Base-by-base conservation (phyloP, 768 basidiomycete species). In the Leccinum fibrillosum region DNA sequence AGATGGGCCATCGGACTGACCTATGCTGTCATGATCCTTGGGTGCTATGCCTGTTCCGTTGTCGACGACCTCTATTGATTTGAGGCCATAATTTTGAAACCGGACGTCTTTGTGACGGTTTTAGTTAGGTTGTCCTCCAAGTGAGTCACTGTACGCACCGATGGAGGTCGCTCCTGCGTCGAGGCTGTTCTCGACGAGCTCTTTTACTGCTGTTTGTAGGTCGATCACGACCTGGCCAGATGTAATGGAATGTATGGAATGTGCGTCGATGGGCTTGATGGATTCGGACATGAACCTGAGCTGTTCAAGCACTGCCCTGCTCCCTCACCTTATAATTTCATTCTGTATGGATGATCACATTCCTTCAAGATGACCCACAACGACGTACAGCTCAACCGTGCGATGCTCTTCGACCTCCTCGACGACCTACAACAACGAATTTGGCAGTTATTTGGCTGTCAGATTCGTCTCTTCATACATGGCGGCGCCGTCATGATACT, bases 181-280 rank as follows among this genome's bases (percentile, higher is more conserved):
- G 28, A 98, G 76, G 57, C 92, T 91, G 70, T 99, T 99, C 74
- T 99, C 97, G 2, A 99, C 83, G 9, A 98, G 84, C 72, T 99
- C 97, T 70, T 98, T 99, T 58, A 98, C 87, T 2, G 94, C 93
- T 0, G 90, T 91, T 69, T 94, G 93, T 1, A 98, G 82, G 69
- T 97, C 94, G 26, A 95, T 80, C 1, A 98, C 90, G 49, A 98
- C 96, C 71, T 98, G 97, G 2, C 96, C 96, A 2, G 93, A 93
- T 0, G 94, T 91, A 54, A 99, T 91, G 54, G 84, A 80, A 71
- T 98, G 97, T 10, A 95, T 79, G 3, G 94, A 91, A 5, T 80
- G 73, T 3, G 76, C 74, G 66, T 95, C 92, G 62, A 98, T 94
- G 5, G 87, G 78, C 35, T 72, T 76, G 61, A 83, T 83, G 39